Evolutionary conservation across 495 filamentous ascomycete genomes (phyloP).

Genomic region (Xylaria acuta): DNA sequence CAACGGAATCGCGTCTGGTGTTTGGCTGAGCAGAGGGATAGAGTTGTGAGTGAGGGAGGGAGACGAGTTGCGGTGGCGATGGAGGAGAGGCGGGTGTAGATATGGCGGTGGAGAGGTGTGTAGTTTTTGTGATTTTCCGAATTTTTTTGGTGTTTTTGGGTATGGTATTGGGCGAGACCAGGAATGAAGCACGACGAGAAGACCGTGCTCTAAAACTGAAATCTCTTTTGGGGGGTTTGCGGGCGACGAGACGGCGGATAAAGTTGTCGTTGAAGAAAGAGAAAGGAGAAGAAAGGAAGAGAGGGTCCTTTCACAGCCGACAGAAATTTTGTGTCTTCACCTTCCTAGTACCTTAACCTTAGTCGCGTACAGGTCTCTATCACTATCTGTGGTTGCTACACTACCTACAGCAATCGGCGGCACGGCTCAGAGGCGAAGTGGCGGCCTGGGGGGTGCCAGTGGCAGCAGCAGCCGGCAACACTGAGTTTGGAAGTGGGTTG

Average conservation of each 20-base stretch:
- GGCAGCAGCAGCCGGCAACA: conserved; percentile 7
- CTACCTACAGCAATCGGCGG: not conserved
- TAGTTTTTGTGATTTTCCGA: conserved; percentile 50
- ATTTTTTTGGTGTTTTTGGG: conserved; percentile 62
- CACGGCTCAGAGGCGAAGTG: conserved; percentile 1
- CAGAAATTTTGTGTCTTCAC: conserved; percentile 44
- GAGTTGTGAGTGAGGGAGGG: conserved; percentile 15
- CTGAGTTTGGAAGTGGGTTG: conserved; percentile 16
- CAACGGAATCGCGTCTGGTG: conserved; percentile 22
- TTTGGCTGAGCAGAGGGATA: conserved; percentile 14
- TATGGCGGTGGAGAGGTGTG: conserved; percentile 34
- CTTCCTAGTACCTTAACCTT: conserved; percentile 25
- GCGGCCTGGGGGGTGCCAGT: not conserved
- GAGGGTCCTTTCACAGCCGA: conserved; percentile 29
- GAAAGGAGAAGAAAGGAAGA: conserved; percentile 28
- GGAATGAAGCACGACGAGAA: conserved; percentile 41
- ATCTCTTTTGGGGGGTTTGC: conserved; percentile 41
- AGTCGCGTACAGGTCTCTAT: conserved; percentile 39
- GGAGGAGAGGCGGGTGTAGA: conserved; percentile 33
- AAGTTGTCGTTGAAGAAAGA: conserved; percentile 42
- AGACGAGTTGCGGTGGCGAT: not conserved
- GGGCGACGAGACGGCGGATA: conserved; percentile 44
- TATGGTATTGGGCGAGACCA: conserved; percentile 54
- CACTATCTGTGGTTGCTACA: not conserved
- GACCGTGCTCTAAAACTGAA: conserved; percentile 42